Percentiles rank a stretch among this genome's conserved stretches.
Evolutionary conservation across 2,329 filamentous ascomycete genomes (phyloP).

Genomic region (Emmonsiellopsis sp.): DNA sequence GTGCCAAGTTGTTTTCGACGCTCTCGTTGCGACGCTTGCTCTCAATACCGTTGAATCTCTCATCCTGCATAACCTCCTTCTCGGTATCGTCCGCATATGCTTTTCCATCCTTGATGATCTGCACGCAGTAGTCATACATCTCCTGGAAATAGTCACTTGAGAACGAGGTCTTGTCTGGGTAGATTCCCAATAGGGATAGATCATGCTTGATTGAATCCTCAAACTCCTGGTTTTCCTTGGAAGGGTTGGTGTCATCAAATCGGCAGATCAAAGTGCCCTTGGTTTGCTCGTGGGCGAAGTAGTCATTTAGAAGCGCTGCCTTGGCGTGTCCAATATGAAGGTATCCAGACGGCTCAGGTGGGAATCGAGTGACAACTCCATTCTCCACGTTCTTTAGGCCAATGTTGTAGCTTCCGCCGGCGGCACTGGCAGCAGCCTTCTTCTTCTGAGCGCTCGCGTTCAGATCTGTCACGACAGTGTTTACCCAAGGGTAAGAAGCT

Average conservation of each 20-base stretch:
- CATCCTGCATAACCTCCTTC: conserved; percentile 74
- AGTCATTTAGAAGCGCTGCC: conserved; percentile 86
- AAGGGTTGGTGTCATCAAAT: conserved; percentile 95
- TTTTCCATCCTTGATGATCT: conserved; percentile 74
- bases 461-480: conserved; percentile 10
- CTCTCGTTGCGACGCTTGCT: conserved; percentile 70
- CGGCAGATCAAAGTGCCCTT: conserved; percentile 82
- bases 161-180: conserved; percentile 75
- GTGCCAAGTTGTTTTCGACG: conserved; percentile 73
- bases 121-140: conserved; percentile 74
- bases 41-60: conserved; percentile 75
- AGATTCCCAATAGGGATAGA: conserved; percentile 81
- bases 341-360: conserved; percentile 28
- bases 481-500: conserved; percentile 14
- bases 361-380: conserved; percentile 26
- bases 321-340: conserved; percentile 68
- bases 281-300: conserved; percentile 91
- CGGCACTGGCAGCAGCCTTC: conserved; percentile 15
- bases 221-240: conserved; percentile 94
- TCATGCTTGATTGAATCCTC: conserved; percentile 92
- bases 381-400: conserved; percentile 20
- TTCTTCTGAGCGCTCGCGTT: conserved; percentile 12
- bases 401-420: conserved; percentile 19
- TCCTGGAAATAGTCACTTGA: conserved; percentile 94
- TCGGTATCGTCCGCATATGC: conserved; percentile 94